These are phyloP conservation scores for Pulveroboletus frians DNA, from an alignment of 768 basidiomycete genomes.

Conservation along the genomic window DNA sequence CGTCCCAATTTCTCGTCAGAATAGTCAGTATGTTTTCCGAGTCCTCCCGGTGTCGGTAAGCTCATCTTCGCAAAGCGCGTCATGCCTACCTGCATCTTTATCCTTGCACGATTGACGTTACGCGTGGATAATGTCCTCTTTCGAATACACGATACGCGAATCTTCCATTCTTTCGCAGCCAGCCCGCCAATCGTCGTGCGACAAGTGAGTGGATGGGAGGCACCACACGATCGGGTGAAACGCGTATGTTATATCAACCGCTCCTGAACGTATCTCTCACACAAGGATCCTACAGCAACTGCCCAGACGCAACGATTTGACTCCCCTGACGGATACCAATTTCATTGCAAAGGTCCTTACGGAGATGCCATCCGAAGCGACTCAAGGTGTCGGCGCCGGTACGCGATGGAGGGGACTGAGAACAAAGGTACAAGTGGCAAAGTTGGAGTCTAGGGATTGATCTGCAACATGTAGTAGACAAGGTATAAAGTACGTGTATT, in stretches of 20 bases:
- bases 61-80: slow-evolving; percentile 59
- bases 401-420: slow-evolving; percentile 87
- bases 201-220: slow-evolving; percentile 88
- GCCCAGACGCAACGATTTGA: slow-evolving; percentile 73
- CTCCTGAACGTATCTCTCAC: neutral
- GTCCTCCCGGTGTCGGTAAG: neutral
- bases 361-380: slow-evolving; percentile 52
- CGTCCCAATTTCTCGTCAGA: slow-evolving; percentile 75
- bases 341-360: slow-evolving; percentile 74
- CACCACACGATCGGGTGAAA: slow-evolving; percentile 76
- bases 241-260: slow-evolving; percentile 41
- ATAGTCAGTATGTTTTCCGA: slow-evolving; percentile 55
- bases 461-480: neutral
- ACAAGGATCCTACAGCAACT: slow-evolving; percentile 43
- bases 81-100: slow-evolving; percentile 93
- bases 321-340: slow-evolving; percentile 80
- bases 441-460: slow-evolving; percentile 9
- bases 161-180: slow-evolving; percentile 79
- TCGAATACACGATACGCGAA: slow-evolving; percentile 79
- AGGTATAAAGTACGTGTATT: neutral
- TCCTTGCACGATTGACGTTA: slow-evolving; percentile 86
- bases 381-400: slow-evolving; percentile 58
- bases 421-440: slow-evolving; percentile 52
- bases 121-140: slow-evolving; percentile 95
- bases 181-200: slow-evolving; percentile 61